phyloP scores from a whole-genome alignment of 176 grass and related monocot genomes.

The Eragrostis nindensis region DNA sequence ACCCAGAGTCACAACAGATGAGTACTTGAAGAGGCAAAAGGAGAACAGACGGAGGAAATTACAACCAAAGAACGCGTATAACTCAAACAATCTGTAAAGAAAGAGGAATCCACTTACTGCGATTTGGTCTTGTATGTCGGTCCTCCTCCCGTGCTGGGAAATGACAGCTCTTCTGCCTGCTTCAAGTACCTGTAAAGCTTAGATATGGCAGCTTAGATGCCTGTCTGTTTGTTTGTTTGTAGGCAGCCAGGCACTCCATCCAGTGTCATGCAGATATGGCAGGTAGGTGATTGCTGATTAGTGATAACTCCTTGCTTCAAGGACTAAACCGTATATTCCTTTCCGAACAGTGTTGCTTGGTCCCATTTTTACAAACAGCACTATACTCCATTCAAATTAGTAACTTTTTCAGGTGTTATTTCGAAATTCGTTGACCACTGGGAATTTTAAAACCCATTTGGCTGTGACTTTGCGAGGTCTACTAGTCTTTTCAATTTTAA shows the following conservation, averaged over 20 bases:
- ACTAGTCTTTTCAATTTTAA: too few species aligned
- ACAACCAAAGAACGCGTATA: neutral
- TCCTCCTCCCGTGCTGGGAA: neutral
- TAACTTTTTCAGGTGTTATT: too few species aligned
- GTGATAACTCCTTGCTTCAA: neutral
- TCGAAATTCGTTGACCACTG: too few species aligned
- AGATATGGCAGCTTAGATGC: neutral
- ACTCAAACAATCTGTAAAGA: neutral
- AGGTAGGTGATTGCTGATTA: neutral
- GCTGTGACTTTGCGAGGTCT: too few species aligned
- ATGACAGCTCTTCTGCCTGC: too few species aligned
- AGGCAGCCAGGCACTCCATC: neutral
- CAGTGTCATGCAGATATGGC: neutral
- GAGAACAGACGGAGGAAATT: neutral
- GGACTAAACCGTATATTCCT: too few species aligned
- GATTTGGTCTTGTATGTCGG: neutral
- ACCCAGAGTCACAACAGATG: neutral
- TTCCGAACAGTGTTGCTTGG: too few species aligned
- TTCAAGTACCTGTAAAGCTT: slow-evolving; percentile 4
- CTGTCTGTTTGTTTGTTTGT: neutral
- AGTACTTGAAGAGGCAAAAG: neutral
- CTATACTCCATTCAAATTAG: too few species aligned
- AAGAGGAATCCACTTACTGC: neutral
- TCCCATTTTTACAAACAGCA: too few species aligned
- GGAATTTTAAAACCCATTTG: too few species aligned